Conservation (phyloP, 371 early-diverging fungal species). For the Mucor racemosus region DNA sequence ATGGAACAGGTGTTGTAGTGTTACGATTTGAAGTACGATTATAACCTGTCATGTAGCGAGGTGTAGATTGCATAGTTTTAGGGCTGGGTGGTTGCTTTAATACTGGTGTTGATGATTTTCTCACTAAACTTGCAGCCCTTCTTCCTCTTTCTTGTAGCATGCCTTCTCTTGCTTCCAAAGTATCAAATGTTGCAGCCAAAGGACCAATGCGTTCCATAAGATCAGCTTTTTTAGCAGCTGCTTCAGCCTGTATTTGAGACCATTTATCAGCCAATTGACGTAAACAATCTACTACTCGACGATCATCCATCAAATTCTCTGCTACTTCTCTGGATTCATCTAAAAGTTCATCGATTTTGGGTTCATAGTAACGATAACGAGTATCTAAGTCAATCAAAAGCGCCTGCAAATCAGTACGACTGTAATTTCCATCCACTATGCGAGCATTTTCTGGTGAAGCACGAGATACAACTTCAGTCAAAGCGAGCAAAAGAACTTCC, state of each 20-base stretch:
- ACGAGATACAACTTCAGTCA: slow-evolving; percentile 51
- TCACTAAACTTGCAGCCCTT: slow-evolving; percentile 21
- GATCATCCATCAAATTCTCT: slow-evolving; percentile 47
- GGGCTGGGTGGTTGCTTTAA: slow-evolving; percentile 34
- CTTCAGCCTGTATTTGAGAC: slow-evolving; percentile 51
- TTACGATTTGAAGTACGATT: slow-evolving; percentile 4
- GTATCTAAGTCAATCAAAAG: slow-evolving; percentile 61
- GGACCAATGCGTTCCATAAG: slow-evolving; percentile 43
- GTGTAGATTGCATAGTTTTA: slow-evolving; percentile 34
- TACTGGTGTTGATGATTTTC: slow-evolving; percentile 31
- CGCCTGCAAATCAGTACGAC: slow-evolving; percentile 58
- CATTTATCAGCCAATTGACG: slow-evolving; percentile 50
- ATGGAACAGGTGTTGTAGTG: slow-evolving; percentile 18
- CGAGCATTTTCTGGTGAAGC: slow-evolving; percentile 43
- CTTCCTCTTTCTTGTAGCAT: slow-evolving; percentile 29
- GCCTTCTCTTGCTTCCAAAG: slow-evolving; percentile 19
- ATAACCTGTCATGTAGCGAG: slow-evolving; percentile 32
- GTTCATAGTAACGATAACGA: slow-evolving; percentile 60
- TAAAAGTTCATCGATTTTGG: slow-evolving; percentile 54
- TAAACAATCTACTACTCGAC: slow-evolving; percentile 53
- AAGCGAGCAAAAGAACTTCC: slow-evolving; percentile 48
- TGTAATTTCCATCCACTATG: slow-evolving; percentile 37
- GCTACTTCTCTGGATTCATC: slow-evolving; percentile 53
- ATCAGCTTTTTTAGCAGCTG: slow-evolving; percentile 54
- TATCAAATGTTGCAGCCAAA: slow-evolving; percentile 32